Evolutionary conservation across 2,329 filamentous ascomycete genomes (phyloP).

Genomic region (Ceratocystiopsis minuta): DNA sequence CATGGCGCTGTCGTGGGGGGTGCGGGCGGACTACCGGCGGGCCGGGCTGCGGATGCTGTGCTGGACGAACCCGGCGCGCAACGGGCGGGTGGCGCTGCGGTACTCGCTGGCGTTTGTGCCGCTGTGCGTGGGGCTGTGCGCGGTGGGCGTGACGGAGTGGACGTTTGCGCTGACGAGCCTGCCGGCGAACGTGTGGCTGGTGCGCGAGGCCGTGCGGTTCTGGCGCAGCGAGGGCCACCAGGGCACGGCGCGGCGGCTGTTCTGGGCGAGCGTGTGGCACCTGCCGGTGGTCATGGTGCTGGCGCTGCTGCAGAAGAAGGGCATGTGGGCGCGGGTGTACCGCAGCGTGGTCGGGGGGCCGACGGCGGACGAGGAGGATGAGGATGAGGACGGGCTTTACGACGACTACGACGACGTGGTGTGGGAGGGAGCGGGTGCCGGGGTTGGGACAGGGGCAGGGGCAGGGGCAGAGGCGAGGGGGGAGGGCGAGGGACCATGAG

Average conservation of each 20-base stretch:
- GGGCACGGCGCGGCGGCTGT: conserved; percentile 66
- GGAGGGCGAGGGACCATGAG: too few species aligned
- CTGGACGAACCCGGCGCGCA: conserved; percentile 74
- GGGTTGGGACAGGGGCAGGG: too few species aligned
- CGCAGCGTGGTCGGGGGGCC: conserved; percentile 42
- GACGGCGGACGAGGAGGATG: conserved; percentile 32
- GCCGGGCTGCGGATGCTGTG: conserved; percentile 56
- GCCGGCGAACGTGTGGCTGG: conserved; percentile 73
- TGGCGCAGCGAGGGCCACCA: conserved; percentile 61
- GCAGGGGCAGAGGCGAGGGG: too few species aligned
- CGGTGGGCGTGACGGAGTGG: conserved; percentile 66
- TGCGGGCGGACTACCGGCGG: conserved; percentile 71
- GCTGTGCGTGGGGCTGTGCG: conserved; percentile 65
- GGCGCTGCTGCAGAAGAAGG: conserved; percentile 84
- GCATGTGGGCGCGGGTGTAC: conserved; percentile 74
- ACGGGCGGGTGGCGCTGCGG: conserved; percentile 69
- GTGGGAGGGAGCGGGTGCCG: too few species aligned
- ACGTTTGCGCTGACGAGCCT: conserved; percentile 66
- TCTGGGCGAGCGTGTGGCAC: conserved; percentile 98
- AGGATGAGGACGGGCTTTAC: conserved; percentile 32
- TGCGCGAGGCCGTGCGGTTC: conserved; percentile 61
- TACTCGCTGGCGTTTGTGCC: conserved; percentile 79
- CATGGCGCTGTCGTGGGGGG: conserved; percentile 78
- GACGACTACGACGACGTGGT: too few species aligned
- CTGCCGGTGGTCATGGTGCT: conserved; percentile 76